Base-by-base conservation (phyloP, 352 stramenopile genomes). In the Pilasporangium apinafurcum region DNA sequence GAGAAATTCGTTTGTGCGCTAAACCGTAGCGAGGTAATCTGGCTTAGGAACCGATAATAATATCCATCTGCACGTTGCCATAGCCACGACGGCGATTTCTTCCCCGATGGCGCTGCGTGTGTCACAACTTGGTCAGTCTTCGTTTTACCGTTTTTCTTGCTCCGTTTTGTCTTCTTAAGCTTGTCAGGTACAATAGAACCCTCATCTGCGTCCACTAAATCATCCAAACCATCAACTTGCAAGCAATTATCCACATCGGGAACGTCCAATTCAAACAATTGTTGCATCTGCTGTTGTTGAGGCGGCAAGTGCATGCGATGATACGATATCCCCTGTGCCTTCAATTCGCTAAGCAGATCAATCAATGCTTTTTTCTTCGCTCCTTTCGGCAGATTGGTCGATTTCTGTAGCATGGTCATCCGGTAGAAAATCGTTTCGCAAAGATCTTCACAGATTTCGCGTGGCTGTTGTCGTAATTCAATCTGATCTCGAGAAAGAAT, bases 321-420 rank as follows among this genome's bases (percentile, higher is more conserved):
- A 48, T 86, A 86, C 16, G 49, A 50, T 51, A 96, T 73, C 0
- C 90, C 92, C 18, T 96, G 83, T 1, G 68, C 65, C 43, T 94
- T 89, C 2, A 98, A 58, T 44, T 91, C 89, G 9, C 64, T 56
- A 5, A 99, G 82, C 16, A 99, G 61, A 51, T 99, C 96, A 20
- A 98, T 82, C 5, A 99, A 61, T 13, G 96, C 96, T 47, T 97
- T 88, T 71, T 98, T 96, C 66, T 99, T 99, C 20, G 97, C 92
- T 36, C 86, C 89, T 66, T 98, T 97, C 0, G 92, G 92, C 14
- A 88, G 57, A 25, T 93, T 96, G 20, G 65, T 65, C 13, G 59
- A 55, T 39, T 95, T 74, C 45, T 91, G 81, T 0, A 83, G 59
- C 29, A 82, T 86, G 24, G 67, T 62, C 58, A 99, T 98, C n/a